Evolutionary conservation across 2,329 filamentous ascomycete genomes (phyloP), one percentile per base, ranked within the genome.

Genomic region (Hymenoscyphus fraxineus): DNA sequence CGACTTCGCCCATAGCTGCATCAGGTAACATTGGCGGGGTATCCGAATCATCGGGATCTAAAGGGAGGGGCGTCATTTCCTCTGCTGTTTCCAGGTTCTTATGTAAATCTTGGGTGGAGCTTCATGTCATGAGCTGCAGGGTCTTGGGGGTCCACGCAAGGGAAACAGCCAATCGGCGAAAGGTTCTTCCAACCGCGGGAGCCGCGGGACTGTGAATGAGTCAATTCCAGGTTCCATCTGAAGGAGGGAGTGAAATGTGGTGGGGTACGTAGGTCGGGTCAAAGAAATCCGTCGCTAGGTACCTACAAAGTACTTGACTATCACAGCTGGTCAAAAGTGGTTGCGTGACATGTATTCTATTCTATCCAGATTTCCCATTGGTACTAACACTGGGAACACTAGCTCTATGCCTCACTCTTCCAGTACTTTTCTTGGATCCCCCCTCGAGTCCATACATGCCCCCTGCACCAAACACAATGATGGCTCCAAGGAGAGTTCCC

Each of bases 381-480:
- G 59, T 56, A 54, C 64, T 68, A 60, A 67, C 62, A 68, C 19
- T 41, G 10, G 38, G 32, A 60, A 67, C 61, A 68, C 66, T 71
- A 44, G 69, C 68, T 69, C 73, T 70, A 66, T 71, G 67, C 65
- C 73, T 73, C 22, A 67, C 59, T 47, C 67, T 77, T 77, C 54
- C 76, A 75, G 61, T 82, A 80, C 57, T 66, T 59, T 72, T 73
- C 58, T 72, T 73, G 2, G 65, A 67, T 58, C 72, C 73, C 59
- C 72, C 73, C 68, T 96, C 93, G 72, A 93, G 84, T 2, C 92
- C 93, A 79, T 99, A 99, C 67, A 98, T 76, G 0, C 88, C 94
- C n/a, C 93, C 95, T 0, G 92, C 92, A 15, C 89, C 85, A 78
- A 98, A 99, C 7, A 99, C 95, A 67, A 98, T 81, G 5, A 86